Evolutionary conservation across 164 flowering plant genomes (phyloP).

Genomic region (Euptelea pleiosperma): DNA sequence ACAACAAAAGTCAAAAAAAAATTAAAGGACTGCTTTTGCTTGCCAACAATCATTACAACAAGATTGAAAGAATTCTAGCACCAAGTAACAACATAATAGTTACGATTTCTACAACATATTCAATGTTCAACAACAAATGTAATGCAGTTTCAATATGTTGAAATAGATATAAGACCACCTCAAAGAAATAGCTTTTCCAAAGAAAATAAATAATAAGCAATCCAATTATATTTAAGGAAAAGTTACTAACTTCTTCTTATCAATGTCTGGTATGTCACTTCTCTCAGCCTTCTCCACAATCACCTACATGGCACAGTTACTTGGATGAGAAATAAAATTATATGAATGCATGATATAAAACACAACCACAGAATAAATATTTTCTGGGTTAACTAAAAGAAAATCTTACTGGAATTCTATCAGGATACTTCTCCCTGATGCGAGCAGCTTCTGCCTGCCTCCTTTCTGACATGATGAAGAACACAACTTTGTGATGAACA

Average conservation of each 20-base stretch:
- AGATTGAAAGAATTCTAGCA: too few relatives aligned
- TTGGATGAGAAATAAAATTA: background rate
- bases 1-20: too few relatives aligned
- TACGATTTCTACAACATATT: too few relatives aligned
- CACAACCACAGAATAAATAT: background rate
- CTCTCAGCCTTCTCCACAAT: conserved; percentile 86
- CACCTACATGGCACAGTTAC: conserved; percentile 39
- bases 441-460: conserved; percentile 87
- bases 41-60: too few relatives aligned
- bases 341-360: background rate
- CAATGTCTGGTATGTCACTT: conserved; percentile 85
- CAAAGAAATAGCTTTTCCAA: background rate
- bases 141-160: background rate
- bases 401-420: conserved; percentile 70
- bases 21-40: too few relatives aligned
- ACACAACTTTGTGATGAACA: conserved; percentile 3
- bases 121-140: too few relatives aligned
- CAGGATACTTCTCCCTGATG: conserved; percentile 83
- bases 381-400: background rate
- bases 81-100: too few relatives aligned
- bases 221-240: background rate
- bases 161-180: background rate
- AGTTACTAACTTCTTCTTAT: conserved; percentile 80
- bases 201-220: background rate
- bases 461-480: conserved; percentile 46